Evolutionary conservation across 805 yeast genomes (phyloP), one percentile per base, ranked within the genome.

Genomic region (Nakazawaea anatomiae): DNA sequence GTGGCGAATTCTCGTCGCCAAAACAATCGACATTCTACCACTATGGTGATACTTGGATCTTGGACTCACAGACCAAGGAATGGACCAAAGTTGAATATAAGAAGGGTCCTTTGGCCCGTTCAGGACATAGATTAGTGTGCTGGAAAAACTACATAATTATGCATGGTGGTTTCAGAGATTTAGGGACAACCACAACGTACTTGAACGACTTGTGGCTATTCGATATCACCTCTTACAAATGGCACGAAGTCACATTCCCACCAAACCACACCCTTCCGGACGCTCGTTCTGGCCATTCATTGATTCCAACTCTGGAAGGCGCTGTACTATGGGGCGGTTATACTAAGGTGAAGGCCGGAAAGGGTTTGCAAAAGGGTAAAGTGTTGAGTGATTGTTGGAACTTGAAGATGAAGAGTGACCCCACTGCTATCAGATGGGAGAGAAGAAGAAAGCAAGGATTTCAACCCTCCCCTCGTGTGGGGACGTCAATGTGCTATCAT

Each of bases 1-100:
- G 98, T 46, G 99, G 99, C 60, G 99, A 92, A 68, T 92, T 94
- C 60, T 88, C 97, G 1, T 87, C 96, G 12, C 98, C 98, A 4
- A 92, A 92, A 60, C 99, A 92, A 66, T 82, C 89, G 47, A 89
- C 97, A 0, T 92, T 92, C 67, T 94, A 94, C 65, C 99, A 92
- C 67, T 92, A 89, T 65, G 92, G 96, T 14, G 99, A 92, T 63
- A 86, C 97, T 4, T 92, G 99, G 99, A 75, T 92, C 44, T 71
- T 92, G 53, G 98, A 94, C 60, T 79, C 91, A 1, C 81, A 77
- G 34, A 74, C 85, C 14, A 89, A 87, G 60, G 96, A 90, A 67
- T 92, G 98, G 98, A 75, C 87, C 27, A 90, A 91, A 61, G 71
- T 90, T 5, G 98, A 92, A 51, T 70, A 72, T 39, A 85, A 86